Conservation (phyloP, 257 asterid species). For the Scutellaria baicalensis region DNA sequence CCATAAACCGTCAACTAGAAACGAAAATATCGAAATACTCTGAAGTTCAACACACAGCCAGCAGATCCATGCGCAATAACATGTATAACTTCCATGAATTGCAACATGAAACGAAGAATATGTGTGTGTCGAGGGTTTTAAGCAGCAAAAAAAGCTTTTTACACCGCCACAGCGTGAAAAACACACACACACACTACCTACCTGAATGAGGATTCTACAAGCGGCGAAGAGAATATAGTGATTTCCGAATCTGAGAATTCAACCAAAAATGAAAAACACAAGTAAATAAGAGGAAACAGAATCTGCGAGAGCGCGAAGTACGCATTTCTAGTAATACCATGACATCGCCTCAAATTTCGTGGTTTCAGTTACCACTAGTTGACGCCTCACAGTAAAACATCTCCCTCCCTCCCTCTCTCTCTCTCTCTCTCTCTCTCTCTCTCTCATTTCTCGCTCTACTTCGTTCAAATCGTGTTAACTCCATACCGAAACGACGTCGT, state of each 20-base stretch:
- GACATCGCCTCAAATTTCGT: conserved; percentile 7
- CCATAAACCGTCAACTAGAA: background rate
- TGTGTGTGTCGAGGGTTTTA: background rate
- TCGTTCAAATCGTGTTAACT: background rate
- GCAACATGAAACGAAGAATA: background rate
- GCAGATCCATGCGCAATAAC: background rate
- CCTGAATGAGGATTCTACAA: background rate
- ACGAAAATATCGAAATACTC: background rate
- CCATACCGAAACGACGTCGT: conserved; percentile 3
- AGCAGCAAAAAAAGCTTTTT: background rate
- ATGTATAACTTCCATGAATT: background rate
- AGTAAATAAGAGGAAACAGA: background rate
- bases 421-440: background rate
- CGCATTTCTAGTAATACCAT: background rate
- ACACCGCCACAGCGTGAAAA: background rate
- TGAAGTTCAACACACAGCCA: background rate
- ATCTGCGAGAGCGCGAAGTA: background rate
- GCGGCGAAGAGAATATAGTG: background rate
- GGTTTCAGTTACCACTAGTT: background rate
- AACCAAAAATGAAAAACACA: background rate
- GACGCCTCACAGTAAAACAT: conserved; percentile 6
- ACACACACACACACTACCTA: background rate
- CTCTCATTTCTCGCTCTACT: background rate
- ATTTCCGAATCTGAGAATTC: conserved; percentile 9
- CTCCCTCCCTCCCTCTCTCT: background rate